Conservation (phyloP, 805 yeast species). For the Candida dajiaensis region DNA sequence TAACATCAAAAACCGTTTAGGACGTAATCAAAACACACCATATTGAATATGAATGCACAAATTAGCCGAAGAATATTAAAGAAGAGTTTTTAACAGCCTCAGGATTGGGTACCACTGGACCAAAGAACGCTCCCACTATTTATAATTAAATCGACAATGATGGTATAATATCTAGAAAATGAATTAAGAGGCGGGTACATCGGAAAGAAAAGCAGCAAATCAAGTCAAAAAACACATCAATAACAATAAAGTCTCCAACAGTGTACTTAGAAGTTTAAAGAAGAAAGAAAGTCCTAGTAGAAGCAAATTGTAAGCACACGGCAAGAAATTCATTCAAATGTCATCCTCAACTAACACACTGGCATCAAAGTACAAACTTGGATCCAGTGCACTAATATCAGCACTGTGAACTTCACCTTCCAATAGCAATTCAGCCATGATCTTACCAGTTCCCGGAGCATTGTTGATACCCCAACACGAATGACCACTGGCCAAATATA, state of each 20-base stretch:
- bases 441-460: conserved; percentile 95
- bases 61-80: no score
- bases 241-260: neutral
- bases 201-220: neutral
- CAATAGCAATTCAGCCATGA: conserved; percentile 78
- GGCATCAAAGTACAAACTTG: conserved; percentile 82
- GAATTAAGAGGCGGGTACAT: neutral
- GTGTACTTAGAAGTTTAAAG: no score
- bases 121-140: neutral
- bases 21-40: neutral
- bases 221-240: no score
- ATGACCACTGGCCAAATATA: conserved; percentile 86
- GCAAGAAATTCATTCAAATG: neutral
- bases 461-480: conserved; percentile 99
- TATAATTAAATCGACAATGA: neutral
- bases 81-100: no score
- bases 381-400: conserved; percentile 77
- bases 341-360: conserved; percentile 25
- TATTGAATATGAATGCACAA: neutral
- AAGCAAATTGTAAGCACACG: no score
- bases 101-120: no score
- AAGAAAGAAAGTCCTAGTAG: no score
- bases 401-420: conserved; percentile 81
- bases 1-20: neutral
- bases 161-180: neutral